Base-by-base conservation (phyloP, 208 protist genomes). In the Leishmania arabica region DNA sequence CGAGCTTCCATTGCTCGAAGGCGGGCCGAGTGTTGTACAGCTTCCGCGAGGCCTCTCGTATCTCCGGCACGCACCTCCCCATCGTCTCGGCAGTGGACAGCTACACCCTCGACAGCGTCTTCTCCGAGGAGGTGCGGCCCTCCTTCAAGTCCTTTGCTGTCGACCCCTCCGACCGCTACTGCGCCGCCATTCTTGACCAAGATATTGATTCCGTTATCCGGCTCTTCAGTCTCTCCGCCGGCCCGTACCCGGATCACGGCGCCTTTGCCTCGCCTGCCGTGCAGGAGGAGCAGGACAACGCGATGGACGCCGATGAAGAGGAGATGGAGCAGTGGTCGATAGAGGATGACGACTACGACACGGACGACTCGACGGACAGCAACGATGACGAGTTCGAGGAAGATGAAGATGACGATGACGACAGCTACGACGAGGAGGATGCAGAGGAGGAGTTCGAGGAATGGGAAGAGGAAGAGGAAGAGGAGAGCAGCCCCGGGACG, bases 161-260 rank as follows among this genome's bases (percentile, higher is more conserved):
- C 15, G 94, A 97, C 76, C 94, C 92, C 11, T 96, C 94, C 3
- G 92, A 95, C 66, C 92, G 94, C 47, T 96, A 95, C 72, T 97
- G 94, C 62, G 94, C 94, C 27, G 89, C 94, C 17, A 91, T 97
- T 86, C 75, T 96, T 37, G 87, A 93, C 49, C 81, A 95, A 42
- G 89, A 95, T 66, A 84, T 87, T 47, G 86, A 88, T 60, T 85
- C 90, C 15, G 85, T 95, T 8, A 87, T 96, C 31, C 90, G 92
- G 24, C 80, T 96, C 40, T 97, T 96, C 82, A 91, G 82, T 42
- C 93, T 91, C n/a, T 93, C 94, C 3, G 93, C 94, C 31, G 94
- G 94, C 3, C 91, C 93, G 7, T 93, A 90, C 54, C 86, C 89
- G 1, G 91, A 89, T 60, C 85, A 86, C 51, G 77, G 86, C 19